These are phyloP conservation scores for Pyrenophora seminiperda DNA, from an alignment of 2,329 filamentous ascomycete species.

Conservation along the genomic window DNA sequence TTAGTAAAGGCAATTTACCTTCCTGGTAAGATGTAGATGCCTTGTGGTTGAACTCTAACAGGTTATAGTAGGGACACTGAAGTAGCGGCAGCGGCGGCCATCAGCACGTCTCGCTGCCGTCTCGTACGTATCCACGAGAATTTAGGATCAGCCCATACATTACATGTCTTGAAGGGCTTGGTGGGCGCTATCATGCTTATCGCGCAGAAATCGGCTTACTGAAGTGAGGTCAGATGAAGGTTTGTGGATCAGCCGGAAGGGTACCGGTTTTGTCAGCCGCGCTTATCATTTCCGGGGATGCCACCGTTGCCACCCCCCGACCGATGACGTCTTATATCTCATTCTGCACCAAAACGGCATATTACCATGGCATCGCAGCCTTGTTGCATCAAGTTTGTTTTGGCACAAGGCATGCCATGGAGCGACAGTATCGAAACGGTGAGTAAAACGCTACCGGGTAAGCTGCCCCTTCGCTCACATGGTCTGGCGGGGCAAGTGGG, in stretches of 20 bases:
- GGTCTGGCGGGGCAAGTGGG: constrained; percentile 3
- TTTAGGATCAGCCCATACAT: no score
- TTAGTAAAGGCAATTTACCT: no score
- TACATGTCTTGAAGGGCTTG: no score
- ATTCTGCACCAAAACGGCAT: neutral
- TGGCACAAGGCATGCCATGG: neutral
- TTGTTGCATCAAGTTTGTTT: neutral
- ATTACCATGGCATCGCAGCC: neutral
- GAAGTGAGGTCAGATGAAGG: constrained; percentile 5
- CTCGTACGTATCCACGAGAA: no score
- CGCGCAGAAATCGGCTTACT: neutral
- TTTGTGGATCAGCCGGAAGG: constrained; percentile 1
- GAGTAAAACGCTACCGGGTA: constrained; percentile 1
- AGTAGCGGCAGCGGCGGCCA: no score
- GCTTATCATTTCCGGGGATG: neutral
- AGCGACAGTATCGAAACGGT: neutral
- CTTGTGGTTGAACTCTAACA: no score
- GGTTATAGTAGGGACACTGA: no score
- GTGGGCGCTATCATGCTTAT: no score
- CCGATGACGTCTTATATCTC: constrained; percentile 10
- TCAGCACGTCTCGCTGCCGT: no score
- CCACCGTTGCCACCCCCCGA: neutral
- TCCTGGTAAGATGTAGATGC: no score
- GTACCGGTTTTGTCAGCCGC: neutral
- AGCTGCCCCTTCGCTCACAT: neutral